Evolutionary conservation across 2,329 filamentous ascomycete species (phyloP), one percentile per base, ranked within the genome.

Genomic region (Aureobasidium lini): DNA sequence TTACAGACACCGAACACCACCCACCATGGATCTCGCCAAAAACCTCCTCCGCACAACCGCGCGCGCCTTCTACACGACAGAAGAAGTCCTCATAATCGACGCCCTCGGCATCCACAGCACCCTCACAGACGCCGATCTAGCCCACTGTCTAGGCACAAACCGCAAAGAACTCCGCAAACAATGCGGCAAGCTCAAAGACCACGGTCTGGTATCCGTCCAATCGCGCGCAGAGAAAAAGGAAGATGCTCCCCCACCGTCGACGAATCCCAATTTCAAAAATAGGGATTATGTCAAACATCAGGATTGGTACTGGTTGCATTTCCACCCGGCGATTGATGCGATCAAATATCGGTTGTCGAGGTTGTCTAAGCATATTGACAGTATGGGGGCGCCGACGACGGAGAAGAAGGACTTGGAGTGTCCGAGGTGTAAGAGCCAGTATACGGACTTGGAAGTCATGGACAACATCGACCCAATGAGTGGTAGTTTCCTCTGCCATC

Each of bases 281-380:
- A 65, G 71, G n/a, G 53, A 70, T 28, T 68, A 66, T 32, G 64
- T 57, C 15, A 57, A 57, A 11, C 54, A 70, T 70, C 84, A 90
- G 67, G 95, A 93, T 63, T 99, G 96, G 80, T 99, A 95, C 77
- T 99, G 90, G 75, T 93, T 99, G 71, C 92, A 96, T 71, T 95
- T 95, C 69, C 90, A 94, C 61, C 88, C 90, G 60, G 90, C 93
- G 37, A 90, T 99, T 69, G 94, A 99, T 75, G 90, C 90, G 50
- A 95, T 96, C 75, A 99, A 99, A 73, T 99, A 89, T 82, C 87
- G 90, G 63, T 85, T 96, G 54, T 92, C 93, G 70, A 87, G 87
- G 60, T 84, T 97, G 66, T 91, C 92, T 65, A 92, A 93, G 71
- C 85, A 88, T 58, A 90, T 97, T 61, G 92, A 96, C 74, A 86